Conservation (phyloP, 352 stramenopile species). For the Achlya hypogyna region DNA sequence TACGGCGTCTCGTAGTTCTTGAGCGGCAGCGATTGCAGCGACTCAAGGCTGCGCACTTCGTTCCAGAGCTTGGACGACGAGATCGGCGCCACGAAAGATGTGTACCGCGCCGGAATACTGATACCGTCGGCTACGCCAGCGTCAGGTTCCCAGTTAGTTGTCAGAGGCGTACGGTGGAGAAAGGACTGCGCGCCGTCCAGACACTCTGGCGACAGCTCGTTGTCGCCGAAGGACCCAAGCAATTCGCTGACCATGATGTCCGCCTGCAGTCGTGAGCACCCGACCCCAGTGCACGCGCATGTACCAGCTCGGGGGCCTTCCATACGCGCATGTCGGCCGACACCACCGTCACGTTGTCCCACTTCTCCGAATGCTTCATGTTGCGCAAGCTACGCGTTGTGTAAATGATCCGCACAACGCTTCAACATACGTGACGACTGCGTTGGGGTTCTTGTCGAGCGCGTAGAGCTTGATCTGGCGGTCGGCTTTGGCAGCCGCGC, state of each 20-base stretch:
- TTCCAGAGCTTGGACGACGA: constrained; percentile 92
- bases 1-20: constrained; percentile 95
- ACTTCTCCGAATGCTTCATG: constrained; percentile 76
- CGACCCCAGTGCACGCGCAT: background rate
- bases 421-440: constrained; percentile 84
- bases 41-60: constrained; percentile 45
- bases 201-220: constrained; percentile 98
- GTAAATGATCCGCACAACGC: background rate
- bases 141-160: background rate
- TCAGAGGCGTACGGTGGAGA: constrained; percentile 55
- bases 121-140: constrained; percentile 56
- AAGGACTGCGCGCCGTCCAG: constrained; percentile 91
- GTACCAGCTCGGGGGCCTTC: constrained; percentile 53
- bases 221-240: constrained; percentile 96
- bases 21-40: constrained; percentile 21
- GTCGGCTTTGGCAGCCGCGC: constrained; percentile 52
- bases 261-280: constrained; percentile 26
- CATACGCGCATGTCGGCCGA: constrained; percentile 81
- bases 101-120: constrained; percentile 89
- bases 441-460: constrained; percentile 98
- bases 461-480: constrained; percentile 85
- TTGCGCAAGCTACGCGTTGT: constrained; percentile 34
- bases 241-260: constrained; percentile 96
- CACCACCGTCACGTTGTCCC: constrained; percentile 81
- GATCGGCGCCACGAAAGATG: constrained; percentile 91